phyloP scores from a whole-genome alignment of 805 yeast species.

The Cyberlindnera euphorbiiphila region DNA sequence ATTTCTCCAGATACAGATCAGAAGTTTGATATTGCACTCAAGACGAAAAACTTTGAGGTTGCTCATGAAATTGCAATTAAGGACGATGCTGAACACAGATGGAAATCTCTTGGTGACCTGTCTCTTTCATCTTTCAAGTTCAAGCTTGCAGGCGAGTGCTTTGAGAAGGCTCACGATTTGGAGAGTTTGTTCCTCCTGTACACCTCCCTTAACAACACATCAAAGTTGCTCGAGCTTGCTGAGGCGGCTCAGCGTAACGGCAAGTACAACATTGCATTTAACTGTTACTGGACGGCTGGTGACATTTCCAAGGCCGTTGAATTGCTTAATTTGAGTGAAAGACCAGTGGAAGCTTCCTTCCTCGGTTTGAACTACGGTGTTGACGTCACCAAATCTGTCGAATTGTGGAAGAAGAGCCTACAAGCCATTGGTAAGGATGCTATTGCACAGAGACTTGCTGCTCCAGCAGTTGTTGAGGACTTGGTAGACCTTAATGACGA shows the following conservation, averaged over 20 bases:
- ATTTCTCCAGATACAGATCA: conserved; percentile 87
- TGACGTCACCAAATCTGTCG: conserved; percentile 44
- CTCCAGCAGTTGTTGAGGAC: conserved; percentile 33
- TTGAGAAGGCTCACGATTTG: conserved; percentile 72
- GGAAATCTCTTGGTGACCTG: conserved; percentile 90
- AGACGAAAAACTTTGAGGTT: conserved; percentile 63
- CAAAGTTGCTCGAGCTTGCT: conserved; percentile 61
- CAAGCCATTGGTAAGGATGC: conserved; percentile 45
- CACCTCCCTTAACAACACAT: conserved; percentile 72
- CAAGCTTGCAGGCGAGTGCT: conserved; percentile 75
- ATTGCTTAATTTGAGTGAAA: conserved; percentile 61
- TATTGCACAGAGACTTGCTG: conserved; percentile 59
- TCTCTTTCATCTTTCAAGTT: conserved; percentile 77
- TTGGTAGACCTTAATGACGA: conserved; percentile 40
- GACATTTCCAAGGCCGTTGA: conserved; percentile 60
- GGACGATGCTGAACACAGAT: conserved; percentile 61
- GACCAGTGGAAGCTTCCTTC: conserved; percentile 82
- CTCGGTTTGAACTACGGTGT: conserved; percentile 65
- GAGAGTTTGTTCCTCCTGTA: conserved; percentile 78
- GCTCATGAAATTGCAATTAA: conserved; percentile 65
- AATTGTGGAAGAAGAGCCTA: conserved; percentile 66
- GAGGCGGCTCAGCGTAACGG: conserved; percentile 66
- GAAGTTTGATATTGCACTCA: conserved; percentile 82
- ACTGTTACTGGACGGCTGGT: conserved; percentile 84
- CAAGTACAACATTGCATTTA: conserved; percentile 85